Conservation (phyloP, 2,329 filamentous ascomycete species). For the Amauroascus niger region DNA sequence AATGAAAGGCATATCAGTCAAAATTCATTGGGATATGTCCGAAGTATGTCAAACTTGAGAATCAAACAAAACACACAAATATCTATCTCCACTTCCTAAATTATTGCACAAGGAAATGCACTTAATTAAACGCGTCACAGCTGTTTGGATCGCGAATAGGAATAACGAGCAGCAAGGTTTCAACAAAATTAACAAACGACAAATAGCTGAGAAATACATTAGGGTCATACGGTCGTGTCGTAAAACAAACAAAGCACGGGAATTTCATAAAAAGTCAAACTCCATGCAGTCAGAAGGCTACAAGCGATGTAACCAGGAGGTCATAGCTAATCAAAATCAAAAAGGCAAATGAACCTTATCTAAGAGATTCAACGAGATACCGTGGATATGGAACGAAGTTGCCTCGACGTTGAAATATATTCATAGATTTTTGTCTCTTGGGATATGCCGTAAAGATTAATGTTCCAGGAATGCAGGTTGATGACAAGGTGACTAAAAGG, state of each 20-base stretch:
- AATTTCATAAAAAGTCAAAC: neutral
- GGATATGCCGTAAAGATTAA: neutral
- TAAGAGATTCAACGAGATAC: neutral
- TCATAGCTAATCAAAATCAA: neutral
- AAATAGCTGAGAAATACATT: conserved; percentile 1
- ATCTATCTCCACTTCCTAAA: conserved; percentile 3
- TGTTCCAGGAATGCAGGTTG: neutral
- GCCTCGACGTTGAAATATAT: neutral
- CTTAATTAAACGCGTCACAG: neutral
- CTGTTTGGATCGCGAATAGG: neutral
- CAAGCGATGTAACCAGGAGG: neutral
- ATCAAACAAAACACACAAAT: neutral
- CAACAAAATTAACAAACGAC: neutral
- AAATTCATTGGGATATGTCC: neutral
- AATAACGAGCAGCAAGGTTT: neutral
- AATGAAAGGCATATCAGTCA: no score
- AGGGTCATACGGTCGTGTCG: conserved; percentile 7
- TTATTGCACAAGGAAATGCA: neutral
- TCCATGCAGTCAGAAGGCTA: neutral
- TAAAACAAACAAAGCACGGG: neutral
- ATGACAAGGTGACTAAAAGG: neutral
- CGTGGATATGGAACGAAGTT: neutral
- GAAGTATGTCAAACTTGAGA: neutral
- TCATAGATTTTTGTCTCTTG: neutral
- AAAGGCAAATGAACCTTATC: neutral